Evolutionary conservation across 257 asterid species (phyloP).

Genomic region (Eustoma russellianum): DNA sequence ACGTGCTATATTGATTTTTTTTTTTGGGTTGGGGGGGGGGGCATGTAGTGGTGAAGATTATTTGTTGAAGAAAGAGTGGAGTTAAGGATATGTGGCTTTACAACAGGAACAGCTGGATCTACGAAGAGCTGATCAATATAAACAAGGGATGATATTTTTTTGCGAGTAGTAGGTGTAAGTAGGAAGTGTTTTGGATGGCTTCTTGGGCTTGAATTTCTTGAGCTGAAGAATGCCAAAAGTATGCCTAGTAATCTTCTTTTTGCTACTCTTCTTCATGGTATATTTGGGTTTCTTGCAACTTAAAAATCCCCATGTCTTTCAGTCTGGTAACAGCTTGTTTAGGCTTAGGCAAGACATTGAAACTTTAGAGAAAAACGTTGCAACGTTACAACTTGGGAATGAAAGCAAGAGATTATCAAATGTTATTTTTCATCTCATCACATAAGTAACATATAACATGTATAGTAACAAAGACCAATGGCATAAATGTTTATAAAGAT

Average conservation of each 20-base stretch:
- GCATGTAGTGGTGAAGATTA: too few species aligned
- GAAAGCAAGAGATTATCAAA: too few species aligned
- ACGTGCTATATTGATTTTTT: too few species aligned
- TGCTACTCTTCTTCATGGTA: neutral
- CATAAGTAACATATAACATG: too few species aligned
- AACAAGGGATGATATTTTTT: slow-evolving; percentile 29
- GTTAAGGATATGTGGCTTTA: slow-evolving; percentile 2
- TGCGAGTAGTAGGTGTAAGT: slow-evolving; percentile 6
- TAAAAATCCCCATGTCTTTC: slow-evolving; percentile 42
- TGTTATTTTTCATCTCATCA: too few species aligned
- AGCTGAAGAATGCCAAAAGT: slow-evolving; percentile 4
- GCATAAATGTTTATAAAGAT: too few species aligned
- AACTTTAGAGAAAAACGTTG: neutral
- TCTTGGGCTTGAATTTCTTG: slow-evolving; percentile 36
- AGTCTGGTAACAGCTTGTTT: slow-evolving; percentile 32
- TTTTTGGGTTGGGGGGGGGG: too few species aligned
- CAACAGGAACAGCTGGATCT: slow-evolving; percentile 18
- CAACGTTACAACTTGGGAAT: too few species aligned
- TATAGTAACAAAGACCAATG: too few species aligned
- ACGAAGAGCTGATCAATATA: slow-evolving; percentile 54
- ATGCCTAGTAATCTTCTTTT: slow-evolving; percentile 9
- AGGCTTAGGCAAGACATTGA: slow-evolving; percentile 45
- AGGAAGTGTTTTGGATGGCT: slow-evolving; percentile 8
- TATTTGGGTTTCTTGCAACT: slow-evolving; percentile 23
- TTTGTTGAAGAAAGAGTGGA: neutral